Conservation (phyloP, 306 rosid genomes). For the Arachis hypogaea region DNA sequence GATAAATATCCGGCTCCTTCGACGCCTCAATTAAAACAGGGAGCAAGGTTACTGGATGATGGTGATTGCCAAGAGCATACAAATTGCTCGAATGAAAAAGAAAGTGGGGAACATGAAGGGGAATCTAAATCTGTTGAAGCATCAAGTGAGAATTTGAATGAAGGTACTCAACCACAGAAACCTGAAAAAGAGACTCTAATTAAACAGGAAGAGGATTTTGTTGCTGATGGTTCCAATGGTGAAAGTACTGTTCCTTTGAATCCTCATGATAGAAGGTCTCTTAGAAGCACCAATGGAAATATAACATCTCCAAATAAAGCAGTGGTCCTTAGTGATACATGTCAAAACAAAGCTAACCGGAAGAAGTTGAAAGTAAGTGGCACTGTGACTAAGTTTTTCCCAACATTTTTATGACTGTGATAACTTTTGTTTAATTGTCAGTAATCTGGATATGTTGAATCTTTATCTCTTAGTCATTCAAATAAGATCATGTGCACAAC, state of each 20-base stretch:
- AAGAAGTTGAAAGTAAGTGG: constrained; percentile 81
- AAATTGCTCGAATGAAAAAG: constrained; percentile 68
- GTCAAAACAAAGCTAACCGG: constrained; percentile 57
- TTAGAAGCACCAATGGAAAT: constrained; percentile 37
- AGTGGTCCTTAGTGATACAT: constrained; percentile 43
- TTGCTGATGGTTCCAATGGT: constrained; percentile 51
- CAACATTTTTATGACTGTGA: neutral
- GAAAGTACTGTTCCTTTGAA: constrained; percentile 41
- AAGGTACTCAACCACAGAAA: constrained; percentile 47
- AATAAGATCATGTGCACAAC: no score
- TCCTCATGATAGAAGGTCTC: constrained; percentile 40
- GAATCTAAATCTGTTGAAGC: constrained; percentile 85
- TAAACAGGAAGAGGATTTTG: constrained; percentile 62
- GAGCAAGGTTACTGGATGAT: constrained; percentile 70
- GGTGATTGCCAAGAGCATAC: constrained; percentile 91
- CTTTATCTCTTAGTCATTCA: constrained; percentile 23
- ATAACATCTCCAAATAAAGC: constrained; percentile 49
- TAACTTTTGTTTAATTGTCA: neutral
- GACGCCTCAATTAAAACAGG: constrained; percentile 88
- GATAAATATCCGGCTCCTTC: constrained; percentile 98
- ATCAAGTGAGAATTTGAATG: constrained; percentile 55
- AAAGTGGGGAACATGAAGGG: constrained; percentile 67
- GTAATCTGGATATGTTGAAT: neutral
- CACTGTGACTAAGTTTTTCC: constrained; percentile 13
- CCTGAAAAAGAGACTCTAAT: constrained; percentile 42